A percentile compares a stretch with the other conserved stretches of the same genome.
Evolutionary conservation across 2,329 filamentous ascomycete species (phyloP).

Genomic region (Pseudogymnoascus sp.): DNA sequence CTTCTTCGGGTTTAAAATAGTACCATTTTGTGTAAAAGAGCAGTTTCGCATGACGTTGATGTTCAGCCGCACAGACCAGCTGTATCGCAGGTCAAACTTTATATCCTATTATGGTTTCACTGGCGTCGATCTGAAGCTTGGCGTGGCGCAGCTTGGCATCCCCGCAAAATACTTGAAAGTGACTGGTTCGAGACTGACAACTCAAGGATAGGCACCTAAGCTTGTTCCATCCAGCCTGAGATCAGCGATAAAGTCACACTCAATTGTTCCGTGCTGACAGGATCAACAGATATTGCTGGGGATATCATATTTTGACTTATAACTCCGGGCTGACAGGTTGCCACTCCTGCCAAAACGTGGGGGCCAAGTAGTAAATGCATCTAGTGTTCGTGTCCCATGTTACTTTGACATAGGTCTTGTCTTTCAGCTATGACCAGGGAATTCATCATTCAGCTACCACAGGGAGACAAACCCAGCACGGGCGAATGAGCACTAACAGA

Average conservation of each 20-base stretch:
- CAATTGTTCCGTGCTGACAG: not conserved
- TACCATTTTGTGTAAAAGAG: not conserved
- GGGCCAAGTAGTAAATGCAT: not conserved
- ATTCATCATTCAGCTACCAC: not conserved
- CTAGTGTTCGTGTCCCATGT: not conserved
- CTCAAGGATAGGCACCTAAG: not conserved
- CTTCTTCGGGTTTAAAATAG: not conserved
- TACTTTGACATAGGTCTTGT: not conserved
- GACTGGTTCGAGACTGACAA: not conserved
- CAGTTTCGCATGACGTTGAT: not conserved
- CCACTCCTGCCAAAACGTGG: not conserved
- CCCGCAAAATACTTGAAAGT: not conserved
- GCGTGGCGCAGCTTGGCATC: constrained; percentile 5
- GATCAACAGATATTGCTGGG: not conserved
- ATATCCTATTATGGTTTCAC: constrained; percentile 2
- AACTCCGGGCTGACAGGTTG: not conserved
- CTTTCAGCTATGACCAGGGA: not conserved
- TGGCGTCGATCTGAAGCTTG: not conserved
- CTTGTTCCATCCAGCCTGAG: not conserved
- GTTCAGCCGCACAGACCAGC: not conserved
- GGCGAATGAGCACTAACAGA: not conserved
- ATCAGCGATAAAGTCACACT: not conserved
- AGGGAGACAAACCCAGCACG: not conserved
- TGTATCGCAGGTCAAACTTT: not conserved
- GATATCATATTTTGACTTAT: not conserved